A percentile compares a stretch with the other conserved stretches of the same genome.
phyloP scores from a whole-genome alignment of 768 basidiomycete genomes.

The Kwoniella heveanensis region DNA sequence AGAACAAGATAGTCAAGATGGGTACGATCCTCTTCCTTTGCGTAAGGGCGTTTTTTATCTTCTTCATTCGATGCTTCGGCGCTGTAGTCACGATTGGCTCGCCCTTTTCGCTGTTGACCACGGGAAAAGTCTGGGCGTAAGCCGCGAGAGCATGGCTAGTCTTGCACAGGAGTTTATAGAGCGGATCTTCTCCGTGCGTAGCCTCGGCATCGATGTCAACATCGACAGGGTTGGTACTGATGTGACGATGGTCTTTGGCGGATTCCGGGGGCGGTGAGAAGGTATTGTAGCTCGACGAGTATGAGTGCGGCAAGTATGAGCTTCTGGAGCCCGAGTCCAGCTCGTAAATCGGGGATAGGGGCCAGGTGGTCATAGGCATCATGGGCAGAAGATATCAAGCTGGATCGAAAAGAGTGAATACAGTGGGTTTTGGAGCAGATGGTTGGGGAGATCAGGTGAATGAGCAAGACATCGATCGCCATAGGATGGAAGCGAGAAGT shows the following conservation, averaged over 20 bases:
- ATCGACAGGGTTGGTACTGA: neutral
- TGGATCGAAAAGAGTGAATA: slow-evolving; percentile 1
- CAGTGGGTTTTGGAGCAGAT: neutral
- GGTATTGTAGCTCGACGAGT: neutral
- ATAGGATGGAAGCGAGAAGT: too few species aligned
- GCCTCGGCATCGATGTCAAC: too few species aligned
- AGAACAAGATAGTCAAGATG: slow-evolving; percentile 5
- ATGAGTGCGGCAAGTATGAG: neutral
- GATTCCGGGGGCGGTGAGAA: neutral
- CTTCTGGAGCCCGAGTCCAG: neutral
- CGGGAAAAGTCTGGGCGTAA: neutral
- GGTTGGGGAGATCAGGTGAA: neutral
- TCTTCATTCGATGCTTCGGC: slow-evolving; percentile 8
- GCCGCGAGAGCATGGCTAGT: neutral
- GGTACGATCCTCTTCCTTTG: slow-evolving; percentile 6
- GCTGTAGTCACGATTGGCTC: slow-evolving; percentile 7
- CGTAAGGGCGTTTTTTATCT: neutral
- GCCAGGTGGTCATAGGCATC: slow-evolving; percentile 9
- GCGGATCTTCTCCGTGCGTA: neutral
- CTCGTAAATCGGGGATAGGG: slow-evolving; percentile 12
- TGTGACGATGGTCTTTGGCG: neutral
- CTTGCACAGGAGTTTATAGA: neutral
- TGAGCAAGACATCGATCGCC: neutral
- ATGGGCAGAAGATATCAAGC: neutral
- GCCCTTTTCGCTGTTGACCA: neutral